Evolutionary conservation across 2,329 filamentous ascomycete species (phyloP).

Genomic region (Cladosporium sp.): DNA sequence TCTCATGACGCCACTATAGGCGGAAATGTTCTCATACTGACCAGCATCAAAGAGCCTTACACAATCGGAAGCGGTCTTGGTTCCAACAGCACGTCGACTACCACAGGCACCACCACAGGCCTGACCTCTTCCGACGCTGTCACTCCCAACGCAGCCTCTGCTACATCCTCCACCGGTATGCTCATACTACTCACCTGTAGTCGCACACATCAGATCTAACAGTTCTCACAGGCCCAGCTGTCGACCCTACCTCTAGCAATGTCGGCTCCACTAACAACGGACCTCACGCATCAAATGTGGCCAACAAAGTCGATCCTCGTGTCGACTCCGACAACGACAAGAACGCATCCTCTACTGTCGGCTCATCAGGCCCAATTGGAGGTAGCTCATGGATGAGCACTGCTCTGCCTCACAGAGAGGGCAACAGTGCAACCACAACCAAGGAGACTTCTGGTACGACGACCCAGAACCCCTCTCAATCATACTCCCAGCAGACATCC

Average conservation of each 20-base stretch:
- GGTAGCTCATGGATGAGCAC: conserved; percentile 13
- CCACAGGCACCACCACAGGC: background rate
- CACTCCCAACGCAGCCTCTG: background rate
- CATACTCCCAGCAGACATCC: background rate
- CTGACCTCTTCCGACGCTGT: conserved; percentile 1
- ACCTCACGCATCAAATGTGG: background rate
- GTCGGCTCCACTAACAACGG: conserved; percentile 10
- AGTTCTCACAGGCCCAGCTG: background rate
- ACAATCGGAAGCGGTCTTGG: background rate
- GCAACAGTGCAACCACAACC: background rate
- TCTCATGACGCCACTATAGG: too few species aligned
- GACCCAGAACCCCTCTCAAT: background rate
- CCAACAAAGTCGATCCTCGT: background rate
- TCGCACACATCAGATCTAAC: background rate
- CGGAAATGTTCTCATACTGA: background rate
- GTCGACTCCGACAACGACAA: background rate
- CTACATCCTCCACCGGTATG: background rate
- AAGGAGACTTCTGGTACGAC: background rate
- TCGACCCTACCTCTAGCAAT: conserved; percentile 3
- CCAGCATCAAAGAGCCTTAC: background rate
- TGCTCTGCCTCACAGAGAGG: conserved; percentile 4
- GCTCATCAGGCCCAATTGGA: conserved; percentile 5
- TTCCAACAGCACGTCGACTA: background rate
- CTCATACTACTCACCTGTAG: background rate
- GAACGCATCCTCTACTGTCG: background rate